Evolutionary conservation across 2,329 filamentous ascomycete species (phyloP).

Genomic region (Pestalotiopsis sp.): DNA sequence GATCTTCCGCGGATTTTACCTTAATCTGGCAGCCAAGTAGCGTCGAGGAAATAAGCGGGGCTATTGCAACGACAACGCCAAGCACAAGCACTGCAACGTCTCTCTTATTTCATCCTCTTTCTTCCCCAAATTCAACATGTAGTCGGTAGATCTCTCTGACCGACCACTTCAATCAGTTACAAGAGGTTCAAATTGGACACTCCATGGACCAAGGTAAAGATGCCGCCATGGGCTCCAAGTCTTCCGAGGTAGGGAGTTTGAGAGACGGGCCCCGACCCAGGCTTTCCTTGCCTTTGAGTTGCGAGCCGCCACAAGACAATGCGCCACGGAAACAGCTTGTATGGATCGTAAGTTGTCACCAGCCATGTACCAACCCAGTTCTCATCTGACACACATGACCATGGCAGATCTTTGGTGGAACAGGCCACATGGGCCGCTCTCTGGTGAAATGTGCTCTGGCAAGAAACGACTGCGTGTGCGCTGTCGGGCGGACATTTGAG

Average conservation of each 20-base stretch:
- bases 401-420: slow-evolving; percentile 85
- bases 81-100: neutral
- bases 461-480: slow-evolving; percentile 81
- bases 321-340: slow-evolving; percentile 75
- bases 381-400: neutral
- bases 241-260: slow-evolving; percentile 10
- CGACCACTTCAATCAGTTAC: neutral
- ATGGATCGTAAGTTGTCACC: slow-evolving; percentile 73
- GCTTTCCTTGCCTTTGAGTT: slow-evolving; percentile 76
- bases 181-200: neutral
- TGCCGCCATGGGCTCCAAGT: neutral
- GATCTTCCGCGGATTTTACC: neutral
- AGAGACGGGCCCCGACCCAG: slow-evolving; percentile 34
- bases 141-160: neutral
- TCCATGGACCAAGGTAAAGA: neutral
- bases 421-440: slow-evolving; percentile 94
- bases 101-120: neutral
- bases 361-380: neutral
- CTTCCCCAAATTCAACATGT: neutral
- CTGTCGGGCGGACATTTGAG: slow-evolving; percentile 83
- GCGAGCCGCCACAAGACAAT: slow-evolving; percentile 76
- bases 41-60: slow-evolving; percentile 6
- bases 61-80: slow-evolving; percentile 3
- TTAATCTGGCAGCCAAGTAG: neutral
- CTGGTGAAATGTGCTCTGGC: slow-evolving; percentile 81